A percentile compares a stretch with the other conserved stretches of the same genome.
phyloP scores from a whole-genome alignment of 345 rosid species.

The Brassica rapa region DNA sequence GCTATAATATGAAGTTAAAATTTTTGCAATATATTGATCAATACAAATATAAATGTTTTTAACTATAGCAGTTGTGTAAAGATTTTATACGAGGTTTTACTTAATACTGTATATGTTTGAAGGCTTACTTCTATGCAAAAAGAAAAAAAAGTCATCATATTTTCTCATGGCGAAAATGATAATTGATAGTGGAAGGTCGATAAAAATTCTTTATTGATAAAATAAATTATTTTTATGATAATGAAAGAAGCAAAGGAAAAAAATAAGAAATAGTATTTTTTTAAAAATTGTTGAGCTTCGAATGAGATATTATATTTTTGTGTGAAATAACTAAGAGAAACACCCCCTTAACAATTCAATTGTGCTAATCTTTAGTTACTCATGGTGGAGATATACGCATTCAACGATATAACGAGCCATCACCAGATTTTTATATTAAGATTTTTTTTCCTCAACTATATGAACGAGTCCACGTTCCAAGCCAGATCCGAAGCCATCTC shows the following conservation, averaged over 20 bases:
- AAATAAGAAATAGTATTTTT: neutral
- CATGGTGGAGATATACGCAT: neutral
- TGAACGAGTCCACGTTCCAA: neutral
- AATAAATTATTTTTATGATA: neutral
- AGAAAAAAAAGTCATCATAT: neutral
- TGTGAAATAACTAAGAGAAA: neutral
- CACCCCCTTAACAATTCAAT: neutral
- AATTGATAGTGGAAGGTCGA: neutral
- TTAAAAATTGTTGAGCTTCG: neutral
- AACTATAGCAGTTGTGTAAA: neutral
- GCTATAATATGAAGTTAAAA: neutral
- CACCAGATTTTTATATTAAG: neutral
- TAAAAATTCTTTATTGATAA: no score
- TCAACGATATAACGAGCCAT: neutral
- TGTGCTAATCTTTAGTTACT: neutral
- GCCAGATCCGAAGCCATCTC: constrained; percentile 13
- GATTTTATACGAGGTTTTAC: neutral
- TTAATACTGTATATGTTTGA: neutral
- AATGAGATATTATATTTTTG: neutral
- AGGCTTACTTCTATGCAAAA: neutral
- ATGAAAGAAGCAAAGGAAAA: neutral
- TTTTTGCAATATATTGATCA: neutral
- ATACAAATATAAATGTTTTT: neutral
- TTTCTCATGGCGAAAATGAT: neutral
- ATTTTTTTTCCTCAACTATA: neutral